Conservation (phyloP, 345 rosid species). For the Citrus maxima region DNA sequence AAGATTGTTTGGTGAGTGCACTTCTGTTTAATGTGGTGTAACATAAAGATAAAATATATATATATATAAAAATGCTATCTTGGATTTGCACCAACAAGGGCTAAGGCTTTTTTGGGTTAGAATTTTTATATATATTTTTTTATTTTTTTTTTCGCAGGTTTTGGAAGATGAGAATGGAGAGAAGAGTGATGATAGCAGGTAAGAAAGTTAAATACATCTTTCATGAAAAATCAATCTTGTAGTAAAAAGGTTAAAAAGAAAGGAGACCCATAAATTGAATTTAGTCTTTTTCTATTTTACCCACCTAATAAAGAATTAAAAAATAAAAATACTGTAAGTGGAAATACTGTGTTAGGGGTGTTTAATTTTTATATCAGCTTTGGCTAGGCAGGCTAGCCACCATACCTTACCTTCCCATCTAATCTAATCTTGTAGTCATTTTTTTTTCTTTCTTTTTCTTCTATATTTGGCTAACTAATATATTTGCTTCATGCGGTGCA, state of each 20-base stretch:
- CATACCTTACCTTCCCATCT: conserved; percentile 51
- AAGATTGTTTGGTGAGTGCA: conserved; percentile 34
- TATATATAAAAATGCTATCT: too few species aligned
- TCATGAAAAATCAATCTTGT: conserved; percentile 30
- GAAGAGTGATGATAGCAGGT: conserved; percentile 50
- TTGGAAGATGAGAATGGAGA: conserved; percentile 19
- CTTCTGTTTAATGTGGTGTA: not conserved
- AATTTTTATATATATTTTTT: not conserved
- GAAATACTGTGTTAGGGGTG: conserved; percentile 39
- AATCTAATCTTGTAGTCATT: conserved; percentile 26
- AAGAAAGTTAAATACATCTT: conserved; percentile 32
- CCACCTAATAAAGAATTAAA: conserved; percentile 21
- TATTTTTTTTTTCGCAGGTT: conserved; percentile 17
- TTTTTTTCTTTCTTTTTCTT: conserved; percentile 2
- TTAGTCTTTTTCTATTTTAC: not conserved
- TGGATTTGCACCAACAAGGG: conserved; percentile 30
- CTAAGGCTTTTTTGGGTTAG: not conserved
- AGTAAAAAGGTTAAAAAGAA: conserved; percentile 33
- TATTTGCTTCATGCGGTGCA: conserved; percentile 55
- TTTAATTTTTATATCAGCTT: conserved; percentile 40
- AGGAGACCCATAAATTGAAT: conserved; percentile 22
- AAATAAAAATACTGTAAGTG: conserved; percentile 30
- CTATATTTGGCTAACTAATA: conserved; percentile 32
- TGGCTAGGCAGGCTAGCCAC: conserved; percentile 59
- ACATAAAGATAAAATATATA: too few species aligned